Percentiles rank a stretch among this genome's conserved stretches.
Conservation (phyloP, 2,329 filamentous ascomycete genomes). For the Aspergillus fijiensis region DNA sequence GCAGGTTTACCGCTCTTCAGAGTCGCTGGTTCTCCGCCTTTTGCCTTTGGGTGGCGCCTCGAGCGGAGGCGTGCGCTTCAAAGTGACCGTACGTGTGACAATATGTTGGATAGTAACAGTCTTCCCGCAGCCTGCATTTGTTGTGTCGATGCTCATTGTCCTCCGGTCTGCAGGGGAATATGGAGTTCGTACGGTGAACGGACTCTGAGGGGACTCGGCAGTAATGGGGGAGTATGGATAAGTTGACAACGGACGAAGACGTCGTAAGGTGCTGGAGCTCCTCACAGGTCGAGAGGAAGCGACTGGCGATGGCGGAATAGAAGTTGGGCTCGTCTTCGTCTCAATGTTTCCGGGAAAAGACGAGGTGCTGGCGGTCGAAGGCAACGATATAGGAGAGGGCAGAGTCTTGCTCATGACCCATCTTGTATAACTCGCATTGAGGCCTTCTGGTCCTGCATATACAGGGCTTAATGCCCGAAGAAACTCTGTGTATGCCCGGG, state of each 20-base stretch:
- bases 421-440: slow-evolving; percentile 4
- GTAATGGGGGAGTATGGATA: slow-evolving; percentile 12
- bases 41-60: slow-evolving; percentile 19
- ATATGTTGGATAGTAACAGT: slow-evolving; percentile 18
- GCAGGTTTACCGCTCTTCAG: slow-evolving; percentile 2
- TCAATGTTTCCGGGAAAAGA: slow-evolving; percentile 9
- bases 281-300: slow-evolving; percentile 10
- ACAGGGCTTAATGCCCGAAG: slow-evolving; percentile 18
- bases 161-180: slow-evolving; percentile 13
- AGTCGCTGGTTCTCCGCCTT: slow-evolving; percentile 13
- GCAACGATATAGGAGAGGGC: slow-evolving; percentile 16
- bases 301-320: slow-evolving; percentile 10
- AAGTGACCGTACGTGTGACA: slow-evolving; percentile 17
- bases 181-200: slow-evolving; percentile 12
- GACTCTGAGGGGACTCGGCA: slow-evolving; percentile 13
- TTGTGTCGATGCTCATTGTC: slow-evolving; percentile 12
- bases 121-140: not conserved
- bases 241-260: slow-evolving; percentile 9
- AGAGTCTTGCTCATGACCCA: slow-evolving; percentile 11
- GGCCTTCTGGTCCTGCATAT: slow-evolving; percentile 13
- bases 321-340: slow-evolving; percentile 4
- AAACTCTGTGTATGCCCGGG: slow-evolving; percentile 20
- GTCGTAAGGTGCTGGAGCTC: slow-evolving; percentile 3
- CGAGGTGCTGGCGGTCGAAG: slow-evolving; percentile 14
- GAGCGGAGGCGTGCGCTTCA: slow-evolving; percentile 19